Conservation (phyloP, 2,329 filamentous ascomycete species). For the Xylariaceae sp. region DNA sequence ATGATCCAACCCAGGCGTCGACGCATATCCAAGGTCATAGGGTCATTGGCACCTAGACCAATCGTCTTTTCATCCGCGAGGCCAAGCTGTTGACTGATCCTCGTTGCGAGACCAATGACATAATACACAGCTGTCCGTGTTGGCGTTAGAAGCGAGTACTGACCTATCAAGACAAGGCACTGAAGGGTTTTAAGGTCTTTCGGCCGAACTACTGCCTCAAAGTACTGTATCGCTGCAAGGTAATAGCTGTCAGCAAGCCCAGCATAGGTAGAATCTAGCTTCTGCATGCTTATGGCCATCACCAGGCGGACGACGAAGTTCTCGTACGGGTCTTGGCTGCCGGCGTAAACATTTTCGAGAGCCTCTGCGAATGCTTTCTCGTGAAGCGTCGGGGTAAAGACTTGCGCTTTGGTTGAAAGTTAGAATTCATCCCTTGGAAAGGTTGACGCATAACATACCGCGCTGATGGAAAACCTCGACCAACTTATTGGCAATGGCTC, state of each 20-base stretch:
- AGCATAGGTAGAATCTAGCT: slow-evolving; percentile 87
- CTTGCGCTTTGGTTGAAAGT: slow-evolving; percentile 67
- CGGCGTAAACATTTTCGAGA: slow-evolving; percentile 79
- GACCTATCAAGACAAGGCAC: slow-evolving; percentile 83
- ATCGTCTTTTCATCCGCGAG: slow-evolving; percentile 90
- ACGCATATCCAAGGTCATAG: slow-evolving; percentile 85
- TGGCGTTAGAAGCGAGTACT: slow-evolving; percentile 91
- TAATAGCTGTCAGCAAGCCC: slow-evolving; percentile 95
- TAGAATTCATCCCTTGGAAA: slow-evolving; percentile 28
- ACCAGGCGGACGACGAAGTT: slow-evolving; percentile 92
- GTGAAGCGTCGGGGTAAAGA: slow-evolving; percentile 86
- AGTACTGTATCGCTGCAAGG: slow-evolving; percentile 81
- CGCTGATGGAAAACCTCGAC: slow-evolving; percentile 86
- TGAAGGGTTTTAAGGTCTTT: slow-evolving; percentile 92
- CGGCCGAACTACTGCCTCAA: slow-evolving; percentile 82
- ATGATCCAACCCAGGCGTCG: slow-evolving; percentile 88
- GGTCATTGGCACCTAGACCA: slow-evolving; percentile 66
- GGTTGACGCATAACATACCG: slow-evolving; percentile 54
- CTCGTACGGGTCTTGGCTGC: slow-evolving; percentile 77
- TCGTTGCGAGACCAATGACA: slow-evolving; percentile 84
- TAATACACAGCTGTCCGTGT: slow-evolving; percentile 93
- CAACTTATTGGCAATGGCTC: slow-evolving; percentile 76
- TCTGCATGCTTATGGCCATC: slow-evolving; percentile 92
- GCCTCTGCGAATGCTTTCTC: slow-evolving; percentile 79
- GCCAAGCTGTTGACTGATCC: slow-evolving; percentile 87